These are phyloP conservation scores for Pyrus pyrifolia DNA, from an alignment of 306 rosid genomes.

Conservation along the genomic window DNA sequence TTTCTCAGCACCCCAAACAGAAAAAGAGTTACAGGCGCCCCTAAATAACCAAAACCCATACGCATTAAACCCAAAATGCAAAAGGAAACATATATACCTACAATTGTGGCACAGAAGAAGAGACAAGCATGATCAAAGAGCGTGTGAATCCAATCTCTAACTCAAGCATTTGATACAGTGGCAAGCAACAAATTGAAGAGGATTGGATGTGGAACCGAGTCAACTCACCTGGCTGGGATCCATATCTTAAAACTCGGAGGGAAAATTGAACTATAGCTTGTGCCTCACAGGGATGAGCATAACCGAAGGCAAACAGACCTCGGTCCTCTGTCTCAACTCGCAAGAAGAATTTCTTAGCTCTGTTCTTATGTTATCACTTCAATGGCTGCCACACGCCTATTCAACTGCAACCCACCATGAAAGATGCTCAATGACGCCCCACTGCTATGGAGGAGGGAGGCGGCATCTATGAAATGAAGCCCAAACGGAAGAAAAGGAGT, in stretches of 20 bases:
- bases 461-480: too few relatives aligned
- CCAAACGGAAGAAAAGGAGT: too few relatives aligned
- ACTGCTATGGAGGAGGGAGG: too few relatives aligned
- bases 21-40: background rate
- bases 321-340: background rate
- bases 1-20: slow-evolving; percentile 5
- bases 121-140: background rate
- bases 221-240: slow-evolving; percentile 33
- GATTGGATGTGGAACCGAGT: background rate
- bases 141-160: background rate
- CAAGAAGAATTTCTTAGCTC: background rate
- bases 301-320: background rate
- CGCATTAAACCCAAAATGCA: background rate
- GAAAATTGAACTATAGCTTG: background rate
- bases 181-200: slow-evolving; percentile 1
- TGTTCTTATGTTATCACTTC: background rate
- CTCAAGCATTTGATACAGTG: background rate
- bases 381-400: too few relatives aligned
- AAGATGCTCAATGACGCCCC: too few relatives aligned
- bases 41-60: background rate
- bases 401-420: too few relatives aligned
- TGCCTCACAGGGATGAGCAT: too few relatives aligned
- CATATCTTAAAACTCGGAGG: slow-evolving; percentile 10
- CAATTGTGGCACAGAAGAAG: background rate
- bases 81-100: background rate